A percentile compares a stretch with the other conserved stretches of the same genome.
These are phyloP conservation scores for Suillus americanus DNA, from an alignment of 768 basidiomycete genomes.

Conservation along the genomic window DNA sequence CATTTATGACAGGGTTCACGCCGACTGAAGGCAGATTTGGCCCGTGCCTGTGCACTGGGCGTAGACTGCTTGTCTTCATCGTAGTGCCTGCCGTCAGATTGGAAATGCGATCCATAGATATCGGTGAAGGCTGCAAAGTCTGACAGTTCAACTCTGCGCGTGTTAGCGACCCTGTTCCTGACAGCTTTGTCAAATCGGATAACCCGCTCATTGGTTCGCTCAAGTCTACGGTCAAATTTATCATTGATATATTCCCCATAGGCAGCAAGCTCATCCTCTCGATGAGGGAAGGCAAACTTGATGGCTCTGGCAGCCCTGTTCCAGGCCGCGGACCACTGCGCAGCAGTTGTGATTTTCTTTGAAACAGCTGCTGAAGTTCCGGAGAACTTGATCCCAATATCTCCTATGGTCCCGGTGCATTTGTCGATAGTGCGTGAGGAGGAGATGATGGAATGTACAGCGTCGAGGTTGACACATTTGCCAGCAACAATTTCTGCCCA, in stretches of 20 bases:
- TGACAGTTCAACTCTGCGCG: slow-evolving; percentile 17
- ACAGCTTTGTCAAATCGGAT: slow-evolving; percentile 32
- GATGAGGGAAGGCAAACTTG: slow-evolving; percentile 27
- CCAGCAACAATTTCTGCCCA: too few species aligned
- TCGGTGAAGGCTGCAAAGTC: slow-evolving; percentile 12
- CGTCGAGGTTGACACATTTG: too few species aligned
- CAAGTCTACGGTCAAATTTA: slow-evolving; percentile 18
- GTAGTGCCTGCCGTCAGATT: background rate
- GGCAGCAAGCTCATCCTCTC: slow-evolving; percentile 21
- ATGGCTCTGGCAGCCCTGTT: slow-evolving; percentile 14
- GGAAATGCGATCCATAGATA: background rate
- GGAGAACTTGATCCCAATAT: too few species aligned
- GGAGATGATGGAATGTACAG: too few species aligned
- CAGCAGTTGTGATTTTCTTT: slow-evolving; percentile 15
- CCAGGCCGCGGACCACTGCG: slow-evolving; percentile 29
- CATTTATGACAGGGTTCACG: background rate
- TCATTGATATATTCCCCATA: slow-evolving; percentile 27
- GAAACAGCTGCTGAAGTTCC: too few species aligned
- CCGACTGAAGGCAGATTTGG: background rate
- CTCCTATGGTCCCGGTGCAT: too few species aligned
- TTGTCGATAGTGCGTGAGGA: too few species aligned
- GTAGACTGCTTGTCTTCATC: background rate
- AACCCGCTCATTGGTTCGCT: slow-evolving; percentile 15
- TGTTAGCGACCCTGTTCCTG: slow-evolving; percentile 21
- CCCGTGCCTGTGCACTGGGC: background rate